phyloP scores from a whole-genome alignment of 768 basidiomycete species.

The Boletus sp. region DNA sequence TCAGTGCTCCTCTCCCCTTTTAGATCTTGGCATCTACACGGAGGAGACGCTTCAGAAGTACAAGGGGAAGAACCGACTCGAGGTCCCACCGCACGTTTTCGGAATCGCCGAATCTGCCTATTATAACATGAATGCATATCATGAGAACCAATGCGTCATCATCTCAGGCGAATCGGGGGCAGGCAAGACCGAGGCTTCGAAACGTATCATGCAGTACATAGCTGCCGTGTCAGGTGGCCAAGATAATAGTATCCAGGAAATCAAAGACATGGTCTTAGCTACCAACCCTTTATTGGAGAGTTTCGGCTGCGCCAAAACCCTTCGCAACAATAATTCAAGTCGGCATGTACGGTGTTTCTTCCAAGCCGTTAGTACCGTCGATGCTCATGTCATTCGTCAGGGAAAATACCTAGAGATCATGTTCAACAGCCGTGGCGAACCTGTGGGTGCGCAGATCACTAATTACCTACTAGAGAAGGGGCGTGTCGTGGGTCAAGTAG shows the following conservation, averaged over 20 bases:
- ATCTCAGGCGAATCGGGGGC: slow-evolving; percentile 99
- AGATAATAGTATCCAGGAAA: slow-evolving; percentile 90
- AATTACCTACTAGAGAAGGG: slow-evolving; percentile 98
- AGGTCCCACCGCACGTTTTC: slow-evolving; percentile 98
- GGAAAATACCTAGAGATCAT: slow-evolving; percentile 99
- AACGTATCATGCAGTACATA: slow-evolving; percentile 99
- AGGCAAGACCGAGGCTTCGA: slow-evolving; percentile 98
- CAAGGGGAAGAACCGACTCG: slow-evolving; percentile 95
- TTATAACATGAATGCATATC: slow-evolving; percentile 99
- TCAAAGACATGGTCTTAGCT: slow-evolving; percentile 99
- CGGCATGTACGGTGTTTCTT: slow-evolving; percentile 73
- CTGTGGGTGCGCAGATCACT: slow-evolving; percentile 96
- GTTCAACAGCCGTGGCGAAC: slow-evolving; percentile 92
- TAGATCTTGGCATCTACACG: slow-evolving; percentile 98
- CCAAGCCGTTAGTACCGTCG: background rate
- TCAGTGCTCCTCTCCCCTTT: slow-evolving; percentile 5
- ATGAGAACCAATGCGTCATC: slow-evolving; percentile 99
- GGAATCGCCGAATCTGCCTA: slow-evolving; percentile 95
- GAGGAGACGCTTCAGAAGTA: slow-evolving; percentile 82
- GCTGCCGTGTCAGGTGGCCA: slow-evolving; percentile 91
- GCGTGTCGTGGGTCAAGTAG: slow-evolving; percentile 93
- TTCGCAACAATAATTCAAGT: slow-evolving; percentile 98
- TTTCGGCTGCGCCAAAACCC: slow-evolving; percentile 98
- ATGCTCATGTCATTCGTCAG: slow-evolving; percentile 39
- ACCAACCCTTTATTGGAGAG: slow-evolving; percentile 97